Percentiles rank a stretch among this genome's conserved stretches.
Evolutionary conservation across 2,329 filamentous ascomycete genomes (phyloP).

Genomic region (Ceratocystis variospora): DNA sequence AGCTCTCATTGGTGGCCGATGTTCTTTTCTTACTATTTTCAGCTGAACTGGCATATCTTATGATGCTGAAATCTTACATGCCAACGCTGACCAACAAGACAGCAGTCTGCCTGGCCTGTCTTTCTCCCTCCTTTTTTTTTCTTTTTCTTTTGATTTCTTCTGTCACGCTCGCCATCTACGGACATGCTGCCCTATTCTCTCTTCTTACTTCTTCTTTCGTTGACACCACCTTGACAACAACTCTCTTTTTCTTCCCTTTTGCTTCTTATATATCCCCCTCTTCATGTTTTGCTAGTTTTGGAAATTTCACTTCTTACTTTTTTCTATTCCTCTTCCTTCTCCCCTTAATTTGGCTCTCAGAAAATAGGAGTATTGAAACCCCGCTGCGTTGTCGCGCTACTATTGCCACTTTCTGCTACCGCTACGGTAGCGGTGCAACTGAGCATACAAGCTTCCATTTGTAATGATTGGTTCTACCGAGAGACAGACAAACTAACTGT

Average conservation of each 20-base stretch:
- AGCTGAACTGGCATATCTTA: background rate
- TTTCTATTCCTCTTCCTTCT: background rate
- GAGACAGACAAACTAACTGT: background rate
- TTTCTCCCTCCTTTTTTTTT: background rate
- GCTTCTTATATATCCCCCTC: constrained; percentile 11
- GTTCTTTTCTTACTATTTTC: background rate
- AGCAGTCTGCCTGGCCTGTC: background rate
- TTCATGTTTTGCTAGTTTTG: background rate
- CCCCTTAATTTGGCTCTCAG: constrained; percentile 3
- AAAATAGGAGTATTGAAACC: background rate
- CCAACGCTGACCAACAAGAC: background rate
- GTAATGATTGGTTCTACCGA: background rate
- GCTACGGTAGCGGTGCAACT: background rate
- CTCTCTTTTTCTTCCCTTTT: constrained; percentile 2
- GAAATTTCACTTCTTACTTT: background rate
- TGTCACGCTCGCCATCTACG: background rate
- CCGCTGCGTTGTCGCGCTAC: background rate
- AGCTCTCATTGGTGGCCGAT: background rate
- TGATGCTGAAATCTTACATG: background rate
- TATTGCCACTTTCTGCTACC: background rate
- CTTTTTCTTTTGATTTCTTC: background rate
- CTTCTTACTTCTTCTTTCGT: constrained; percentile 11
- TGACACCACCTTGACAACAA: background rate
- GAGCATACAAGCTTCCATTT: background rate
- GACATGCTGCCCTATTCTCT: background rate